These are phyloP conservation scores for Penicillium diatomitis DNA, from an alignment of 495 filamentous ascomycete species.

Conservation along the genomic window DNA sequence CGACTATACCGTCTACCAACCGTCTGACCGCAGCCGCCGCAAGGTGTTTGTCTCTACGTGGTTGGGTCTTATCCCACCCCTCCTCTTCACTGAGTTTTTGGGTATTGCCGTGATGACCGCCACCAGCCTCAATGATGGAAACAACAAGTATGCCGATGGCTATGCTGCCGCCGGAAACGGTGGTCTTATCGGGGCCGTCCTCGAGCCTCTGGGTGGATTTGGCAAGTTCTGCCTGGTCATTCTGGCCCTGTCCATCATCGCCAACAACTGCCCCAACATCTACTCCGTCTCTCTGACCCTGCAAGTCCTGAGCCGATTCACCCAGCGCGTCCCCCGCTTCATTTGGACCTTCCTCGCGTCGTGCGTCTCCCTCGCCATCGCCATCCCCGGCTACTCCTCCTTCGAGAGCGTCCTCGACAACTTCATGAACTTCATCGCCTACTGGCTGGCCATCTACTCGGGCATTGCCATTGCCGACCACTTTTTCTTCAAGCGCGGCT, in stretches of 20 bases:
- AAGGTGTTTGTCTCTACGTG: constrained; percentile 64
- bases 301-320: constrained; percentile 57
- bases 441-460: constrained; percentile 81
- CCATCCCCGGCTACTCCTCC: constrained; percentile 66
- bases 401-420: constrained; percentile 66
- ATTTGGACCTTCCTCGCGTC: constrained; percentile 66
- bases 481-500: constrained; percentile 63
- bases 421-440: constrained; percentile 73
- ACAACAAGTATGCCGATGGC: constrained; percentile 48
- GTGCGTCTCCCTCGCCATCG: constrained; percentile 61
- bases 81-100: constrained; percentile 72
- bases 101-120: constrained; percentile 66
- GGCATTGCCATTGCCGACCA: constrained; percentile 66
- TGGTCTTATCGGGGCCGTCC: constrained; percentile 59
- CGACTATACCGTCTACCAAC: constrained; percentile 81
- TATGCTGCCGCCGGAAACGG: constrained; percentile 58
- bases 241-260: constrained; percentile 69
- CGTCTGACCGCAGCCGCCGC: constrained; percentile 43
- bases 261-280: constrained; percentile 84
- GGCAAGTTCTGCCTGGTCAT: constrained; percentile 78
- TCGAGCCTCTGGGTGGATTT: constrained; percentile 61
- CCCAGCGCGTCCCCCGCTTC: constrained; percentile 65
- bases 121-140: constrained; percentile 36
- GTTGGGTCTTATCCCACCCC: constrained; percentile 58
- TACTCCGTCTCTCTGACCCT: constrained; percentile 73